A percentile compares a stretch with the other conserved stretches of the same genome.
These are phyloP conservation scores for Aspergillus aculeatus DNA, from an alignment of 2,329 filamentous ascomycete genomes.

Conservation along the genomic window DNA sequence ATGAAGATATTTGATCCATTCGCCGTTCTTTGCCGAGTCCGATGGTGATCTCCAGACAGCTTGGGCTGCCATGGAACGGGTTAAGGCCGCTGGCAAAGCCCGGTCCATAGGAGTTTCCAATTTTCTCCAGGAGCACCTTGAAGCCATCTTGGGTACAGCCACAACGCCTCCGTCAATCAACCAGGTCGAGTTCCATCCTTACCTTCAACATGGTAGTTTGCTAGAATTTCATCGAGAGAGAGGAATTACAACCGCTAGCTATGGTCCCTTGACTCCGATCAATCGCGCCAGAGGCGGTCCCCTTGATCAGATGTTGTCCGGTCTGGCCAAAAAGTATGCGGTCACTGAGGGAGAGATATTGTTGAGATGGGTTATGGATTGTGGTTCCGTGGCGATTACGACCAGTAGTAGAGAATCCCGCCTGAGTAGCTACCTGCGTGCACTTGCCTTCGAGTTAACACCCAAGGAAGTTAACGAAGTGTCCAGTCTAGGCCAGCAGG, in stretches of 20 bases:
- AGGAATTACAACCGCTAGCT: constrained; percentile 44
- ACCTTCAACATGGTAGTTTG: constrained; percentile 47
- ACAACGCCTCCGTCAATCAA: constrained; percentile 41
- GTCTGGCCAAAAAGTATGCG: constrained; percentile 60
- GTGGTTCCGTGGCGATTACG: constrained; percentile 59
- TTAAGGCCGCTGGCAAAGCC: constrained; percentile 57
- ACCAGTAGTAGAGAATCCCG: constrained; percentile 61
- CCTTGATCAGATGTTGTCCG: constrained; percentile 51
- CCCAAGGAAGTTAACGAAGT: constrained; percentile 58
- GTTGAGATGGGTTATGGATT: constrained; percentile 61
- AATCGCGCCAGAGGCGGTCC: constrained; percentile 58
- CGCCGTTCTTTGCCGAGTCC: constrained; percentile 57
- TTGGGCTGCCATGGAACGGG: constrained; percentile 61
- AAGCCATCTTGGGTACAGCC: constrained; percentile 50
- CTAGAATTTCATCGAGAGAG: constrained; percentile 42
- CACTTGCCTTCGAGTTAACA: constrained; percentile 58
- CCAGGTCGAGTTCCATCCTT: constrained; percentile 44
- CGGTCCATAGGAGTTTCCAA: constrained; percentile 65
- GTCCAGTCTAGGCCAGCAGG: constrained; percentile 47
- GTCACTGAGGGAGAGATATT: constrained; percentile 58
- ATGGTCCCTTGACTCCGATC: constrained; percentile 48
- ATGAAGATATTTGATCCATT: constrained; percentile 60
- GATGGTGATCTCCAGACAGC: constrained; percentile 56
- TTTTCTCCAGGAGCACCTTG: constrained; percentile 56
- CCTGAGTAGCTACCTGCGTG: constrained; percentile 57